Percentiles rank a stretch among this genome's conserved stretches.
Evolutionary conservation across 306 rosid species (phyloP).

Genomic region (Herpetospermum pedunculosum): DNA sequence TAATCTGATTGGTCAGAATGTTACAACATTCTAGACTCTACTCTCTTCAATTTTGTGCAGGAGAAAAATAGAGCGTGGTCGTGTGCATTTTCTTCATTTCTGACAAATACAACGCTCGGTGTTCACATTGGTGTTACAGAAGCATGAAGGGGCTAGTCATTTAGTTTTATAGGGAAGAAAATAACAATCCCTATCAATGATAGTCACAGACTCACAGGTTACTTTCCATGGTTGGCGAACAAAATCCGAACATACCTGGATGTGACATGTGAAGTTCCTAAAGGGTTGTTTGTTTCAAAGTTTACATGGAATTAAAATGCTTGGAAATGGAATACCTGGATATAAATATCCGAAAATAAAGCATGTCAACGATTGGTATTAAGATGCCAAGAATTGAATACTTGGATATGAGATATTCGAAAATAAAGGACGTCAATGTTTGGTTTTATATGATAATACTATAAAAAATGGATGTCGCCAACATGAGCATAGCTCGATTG

Average conservation of each 20-base stretch:
- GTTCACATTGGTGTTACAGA: background rate
- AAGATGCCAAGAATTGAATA: background rate
- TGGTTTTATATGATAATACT: background rate
- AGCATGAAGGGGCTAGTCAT: background rate
- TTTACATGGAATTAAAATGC: background rate
- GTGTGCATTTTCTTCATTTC: background rate
- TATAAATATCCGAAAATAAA: background rate
- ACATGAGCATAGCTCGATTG: no score
- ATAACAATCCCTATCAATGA: background rate
- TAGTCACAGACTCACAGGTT: background rate
- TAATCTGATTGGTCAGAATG: background rate
- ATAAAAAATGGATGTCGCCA: background rate
- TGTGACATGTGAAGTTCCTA: background rate
- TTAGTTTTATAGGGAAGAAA: background rate
- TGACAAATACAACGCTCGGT: background rate
- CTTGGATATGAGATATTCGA: background rate
- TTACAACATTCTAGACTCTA: background rate
- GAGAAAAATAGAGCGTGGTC: background rate
- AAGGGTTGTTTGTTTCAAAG: background rate
- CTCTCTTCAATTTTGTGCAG: background rate
- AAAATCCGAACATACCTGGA: background rate
- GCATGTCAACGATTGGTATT: background rate
- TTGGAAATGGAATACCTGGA: background rate
- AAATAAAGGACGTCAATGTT: background rate
- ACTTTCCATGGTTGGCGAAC: background rate